Conservation (phyloP, 75 land plant species). For the Pseudotsuga menziesii region DNA sequence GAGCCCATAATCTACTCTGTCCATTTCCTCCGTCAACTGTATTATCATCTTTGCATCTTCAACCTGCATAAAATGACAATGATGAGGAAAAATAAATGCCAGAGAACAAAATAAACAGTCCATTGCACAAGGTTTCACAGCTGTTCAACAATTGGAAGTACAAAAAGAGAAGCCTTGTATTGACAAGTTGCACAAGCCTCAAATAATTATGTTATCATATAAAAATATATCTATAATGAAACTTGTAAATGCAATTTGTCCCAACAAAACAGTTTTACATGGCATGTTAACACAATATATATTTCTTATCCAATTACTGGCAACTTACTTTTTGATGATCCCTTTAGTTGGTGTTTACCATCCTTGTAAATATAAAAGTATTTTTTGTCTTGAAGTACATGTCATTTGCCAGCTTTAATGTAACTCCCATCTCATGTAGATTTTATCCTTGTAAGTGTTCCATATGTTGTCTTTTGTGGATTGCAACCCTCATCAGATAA, state of each 20-base stretch:
- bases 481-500: too few relatives aligned
- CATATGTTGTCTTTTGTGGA: too few relatives aligned
- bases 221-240: not conserved
- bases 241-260: not conserved
- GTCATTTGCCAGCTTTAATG: too few relatives aligned
- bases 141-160: not conserved
- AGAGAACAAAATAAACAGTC: not conserved
- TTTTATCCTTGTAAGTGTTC: too few relatives aligned
- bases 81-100: not conserved
- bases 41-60: conserved; percentile 91
- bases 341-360: too few relatives aligned
- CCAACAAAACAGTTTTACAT: not conserved
- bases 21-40: conserved; percentile 82
- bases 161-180: not conserved
- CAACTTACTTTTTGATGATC: too few relatives aligned
- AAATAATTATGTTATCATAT: conserved; percentile 2
- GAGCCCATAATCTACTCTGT: conserved; percentile 62
- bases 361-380: too few relatives aligned
- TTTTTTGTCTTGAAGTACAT: too few relatives aligned
- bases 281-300: too few relatives aligned
- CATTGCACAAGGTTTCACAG: not conserved
- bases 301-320: too few relatives aligned
- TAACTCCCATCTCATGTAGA: too few relatives aligned
- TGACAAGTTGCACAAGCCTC: not conserved
- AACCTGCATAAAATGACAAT: conserved; percentile 31